phyloP scores from a whole-genome alignment of 2,329 filamentous ascomycete species.

The Penicillium sp. region DNA sequence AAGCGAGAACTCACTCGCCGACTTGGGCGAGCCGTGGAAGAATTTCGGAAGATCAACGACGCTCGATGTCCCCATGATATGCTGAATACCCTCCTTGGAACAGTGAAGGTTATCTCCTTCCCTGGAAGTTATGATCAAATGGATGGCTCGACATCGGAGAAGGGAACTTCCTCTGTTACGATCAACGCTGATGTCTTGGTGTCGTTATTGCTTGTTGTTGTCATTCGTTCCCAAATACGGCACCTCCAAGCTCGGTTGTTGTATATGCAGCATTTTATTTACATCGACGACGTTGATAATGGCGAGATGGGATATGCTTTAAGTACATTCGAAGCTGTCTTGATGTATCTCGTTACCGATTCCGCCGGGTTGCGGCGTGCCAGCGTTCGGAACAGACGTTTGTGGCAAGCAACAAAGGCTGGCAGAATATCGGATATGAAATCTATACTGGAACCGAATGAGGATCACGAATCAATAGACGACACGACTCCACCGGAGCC shows the following conservation, averaged over 20 bases:
- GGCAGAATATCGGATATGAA: conserved; percentile 74
- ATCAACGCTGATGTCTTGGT: conserved; percentile 90
- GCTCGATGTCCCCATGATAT: conserved; percentile 84
- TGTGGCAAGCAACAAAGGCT: conserved; percentile 84
- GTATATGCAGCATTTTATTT: conserved; percentile 98
- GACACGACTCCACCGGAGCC: conserved; percentile 42
- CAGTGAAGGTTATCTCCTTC: conserved; percentile 78
- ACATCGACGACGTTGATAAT: conserved; percentile 94
- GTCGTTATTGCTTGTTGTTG: conserved; percentile 83
- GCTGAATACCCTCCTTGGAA: conserved; percentile 75
- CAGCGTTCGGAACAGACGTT: conserved; percentile 76
- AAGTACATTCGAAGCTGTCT: conserved; percentile 91
- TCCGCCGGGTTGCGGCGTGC: conserved; percentile 79
- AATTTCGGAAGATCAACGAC: conserved; percentile 80
- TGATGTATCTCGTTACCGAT: conserved; percentile 82
- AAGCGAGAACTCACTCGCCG: conserved; percentile 80
- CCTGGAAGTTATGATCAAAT: conserved; percentile 49
- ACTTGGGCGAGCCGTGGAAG: conserved; percentile 75
- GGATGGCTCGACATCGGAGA: conserved; percentile 50
- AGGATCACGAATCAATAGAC: conserved; percentile 43
- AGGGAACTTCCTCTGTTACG: conserved; percentile 57
- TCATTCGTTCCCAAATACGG: conserved; percentile 84
- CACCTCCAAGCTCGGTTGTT: conserved; percentile 83
- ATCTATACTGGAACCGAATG: conserved; percentile 73
- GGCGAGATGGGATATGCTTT: conserved; percentile 95